phyloP scores from a whole-genome alignment of 768 basidiomycete genomes.

The Trametes coccinea region DNA sequence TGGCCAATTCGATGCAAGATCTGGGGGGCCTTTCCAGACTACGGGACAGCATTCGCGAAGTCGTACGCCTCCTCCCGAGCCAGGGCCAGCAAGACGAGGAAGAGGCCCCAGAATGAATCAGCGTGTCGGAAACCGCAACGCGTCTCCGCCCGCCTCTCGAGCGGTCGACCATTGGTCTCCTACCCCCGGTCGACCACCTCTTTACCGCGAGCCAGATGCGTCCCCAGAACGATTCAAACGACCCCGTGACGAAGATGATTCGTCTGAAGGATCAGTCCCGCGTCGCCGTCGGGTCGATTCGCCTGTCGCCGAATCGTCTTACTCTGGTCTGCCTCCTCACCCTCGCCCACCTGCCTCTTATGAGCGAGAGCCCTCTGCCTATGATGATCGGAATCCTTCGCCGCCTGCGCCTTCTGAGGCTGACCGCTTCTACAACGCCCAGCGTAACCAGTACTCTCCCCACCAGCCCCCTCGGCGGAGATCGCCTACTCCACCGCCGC shows the following conservation, averaged over 20 bases:
- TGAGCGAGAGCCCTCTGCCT: background rate
- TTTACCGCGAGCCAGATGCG: background rate
- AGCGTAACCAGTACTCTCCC: background rate
- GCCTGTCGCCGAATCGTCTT: background rate
- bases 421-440: background rate
- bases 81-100: background rate
- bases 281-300: background rate
- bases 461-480: background rate
- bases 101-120: background rate
- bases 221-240: conserved; percentile 11
- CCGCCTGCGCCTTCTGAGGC: background rate
- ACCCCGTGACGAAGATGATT: conserved; percentile 1
- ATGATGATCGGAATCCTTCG: background rate
- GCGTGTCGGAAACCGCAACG: background rate
- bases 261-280: background rate
- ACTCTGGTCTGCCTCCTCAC: background rate
- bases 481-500: background rate
- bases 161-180: conserved; percentile 7
- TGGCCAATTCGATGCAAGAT: background rate
- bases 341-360: background rate
- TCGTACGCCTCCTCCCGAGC: background rate
- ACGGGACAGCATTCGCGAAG: background rate
- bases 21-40: background rate
- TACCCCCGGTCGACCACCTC: background rate
- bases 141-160: background rate